These are phyloP conservation scores for Yamadazyma aaseri DNA, from an alignment of 1,139 yeast species.

Conservation along the genomic window DNA sequence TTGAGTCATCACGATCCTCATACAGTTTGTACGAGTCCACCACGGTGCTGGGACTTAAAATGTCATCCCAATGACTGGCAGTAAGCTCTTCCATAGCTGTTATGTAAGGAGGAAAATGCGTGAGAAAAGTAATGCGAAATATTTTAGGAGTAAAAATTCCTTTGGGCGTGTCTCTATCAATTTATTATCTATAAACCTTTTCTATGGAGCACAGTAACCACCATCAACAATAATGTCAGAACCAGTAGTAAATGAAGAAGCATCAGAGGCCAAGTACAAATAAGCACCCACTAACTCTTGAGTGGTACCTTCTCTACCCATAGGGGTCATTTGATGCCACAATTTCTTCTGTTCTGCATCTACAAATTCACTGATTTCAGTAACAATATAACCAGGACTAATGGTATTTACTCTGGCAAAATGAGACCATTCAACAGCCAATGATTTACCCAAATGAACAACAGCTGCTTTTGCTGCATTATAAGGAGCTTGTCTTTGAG, in stretches of 20 bases:
- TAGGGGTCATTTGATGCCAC: slow-evolving; percentile 58
- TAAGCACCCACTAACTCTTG: slow-evolving; percentile 83
- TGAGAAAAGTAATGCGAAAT: background rate
- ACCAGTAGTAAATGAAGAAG: slow-evolving; percentile 81
- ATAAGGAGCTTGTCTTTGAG: slow-evolving; percentile 83
- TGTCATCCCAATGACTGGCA: slow-evolving; percentile 41
- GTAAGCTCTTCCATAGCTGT: slow-evolving; percentile 26
- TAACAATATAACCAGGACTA: slow-evolving; percentile 75
- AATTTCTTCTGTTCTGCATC: slow-evolving; percentile 28
- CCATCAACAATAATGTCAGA: slow-evolving; percentile 84
- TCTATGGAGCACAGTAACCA: slow-evolving; percentile 58
- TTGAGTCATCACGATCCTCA: slow-evolving; percentile 3
- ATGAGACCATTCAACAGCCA: slow-evolving; percentile 85
- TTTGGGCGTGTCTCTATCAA: no score
- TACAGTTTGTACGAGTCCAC: slow-evolving; percentile 2
- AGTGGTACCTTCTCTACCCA: slow-evolving; percentile 77
- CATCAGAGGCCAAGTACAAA: slow-evolving; percentile 77
- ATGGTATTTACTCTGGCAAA: slow-evolving; percentile 74
- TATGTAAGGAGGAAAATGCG: background rate
- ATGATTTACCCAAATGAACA: slow-evolving; percentile 70
- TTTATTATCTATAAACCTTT: slow-evolving; percentile 2
- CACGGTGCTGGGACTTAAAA: slow-evolving; percentile 21
- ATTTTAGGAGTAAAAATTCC: no score
- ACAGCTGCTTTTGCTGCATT: slow-evolving; percentile 88
- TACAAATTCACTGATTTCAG: slow-evolving; percentile 52